These are phyloP conservation scores for Diaporthe amygdali DNA, from an alignment of 2,329 filamentous ascomycete species.

Conservation along the genomic window DNA sequence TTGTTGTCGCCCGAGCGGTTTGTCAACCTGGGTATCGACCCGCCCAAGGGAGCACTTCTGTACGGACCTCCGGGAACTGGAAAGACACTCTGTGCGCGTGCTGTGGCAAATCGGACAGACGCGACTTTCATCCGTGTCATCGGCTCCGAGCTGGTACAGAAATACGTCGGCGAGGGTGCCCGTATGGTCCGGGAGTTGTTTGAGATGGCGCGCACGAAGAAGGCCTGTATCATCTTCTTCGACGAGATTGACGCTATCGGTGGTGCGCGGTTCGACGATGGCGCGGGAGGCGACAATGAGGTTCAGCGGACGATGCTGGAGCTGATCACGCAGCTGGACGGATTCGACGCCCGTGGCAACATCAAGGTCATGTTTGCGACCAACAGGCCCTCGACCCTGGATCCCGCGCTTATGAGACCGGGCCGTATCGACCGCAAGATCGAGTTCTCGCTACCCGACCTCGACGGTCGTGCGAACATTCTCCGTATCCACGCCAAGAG, in stretches of 20 bases:
- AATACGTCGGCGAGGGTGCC: slow-evolving; percentile 97
- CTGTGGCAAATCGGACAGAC: slow-evolving; percentile 96
- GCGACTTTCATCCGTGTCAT: slow-evolving; percentile 99
- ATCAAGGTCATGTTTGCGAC: slow-evolving; percentile 99
- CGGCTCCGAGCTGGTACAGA: slow-evolving; percentile 96
- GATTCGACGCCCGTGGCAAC: slow-evolving; percentile 94
- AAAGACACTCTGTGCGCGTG: slow-evolving; percentile 96
- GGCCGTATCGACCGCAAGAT: slow-evolving; percentile 99
- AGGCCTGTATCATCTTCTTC: slow-evolving; percentile 99
- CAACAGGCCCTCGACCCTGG: slow-evolving; percentile 92
- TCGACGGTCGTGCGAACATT: slow-evolving; percentile 97
- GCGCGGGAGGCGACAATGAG: slow-evolving; percentile 95
- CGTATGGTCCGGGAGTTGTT: slow-evolving; percentile 99
- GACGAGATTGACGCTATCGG: slow-evolving; percentile 98
- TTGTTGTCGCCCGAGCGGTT: slow-evolving; percentile 95
- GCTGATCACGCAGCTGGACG: slow-evolving; percentile 94
- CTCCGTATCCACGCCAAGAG: slow-evolving; percentile 98
- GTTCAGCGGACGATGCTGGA: slow-evolving; percentile 98
- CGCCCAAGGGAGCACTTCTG: slow-evolving; percentile 93
- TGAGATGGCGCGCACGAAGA: slow-evolving; percentile 99
- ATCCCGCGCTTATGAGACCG: slow-evolving; percentile 96
- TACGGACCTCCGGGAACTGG: slow-evolving; percentile 98
- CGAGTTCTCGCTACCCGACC: slow-evolving; percentile 95
- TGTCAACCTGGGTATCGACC: slow-evolving; percentile 98
- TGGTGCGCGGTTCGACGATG: slow-evolving; percentile 94